Evolutionary conservation across 495 filamentous ascomycete species (phyloP).

Genomic region (Aspergillus ellipticus): DNA sequence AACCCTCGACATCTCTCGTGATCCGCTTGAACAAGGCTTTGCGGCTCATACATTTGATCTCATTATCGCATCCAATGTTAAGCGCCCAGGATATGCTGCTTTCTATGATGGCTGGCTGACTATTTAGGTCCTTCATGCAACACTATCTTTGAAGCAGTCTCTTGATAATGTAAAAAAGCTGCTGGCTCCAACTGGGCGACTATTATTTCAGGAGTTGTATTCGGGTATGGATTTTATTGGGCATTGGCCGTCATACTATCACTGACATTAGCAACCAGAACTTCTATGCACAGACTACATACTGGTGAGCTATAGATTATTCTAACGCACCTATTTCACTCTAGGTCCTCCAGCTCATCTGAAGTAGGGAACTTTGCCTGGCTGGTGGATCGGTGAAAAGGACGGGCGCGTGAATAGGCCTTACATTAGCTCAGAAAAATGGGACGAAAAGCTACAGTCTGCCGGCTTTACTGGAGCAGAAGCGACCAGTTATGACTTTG

Average conservation of each 20-base stretch:
- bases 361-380: slow-evolving; percentile 16
- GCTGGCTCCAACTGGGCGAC: slow-evolving; percentile 17
- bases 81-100: slow-evolving; percentile 8
- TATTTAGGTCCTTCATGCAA: slow-evolving; percentile 46
- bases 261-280: background rate
- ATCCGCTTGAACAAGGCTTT: slow-evolving; percentile 47
- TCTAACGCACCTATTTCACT: background rate
- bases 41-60: slow-evolving; percentile 44
- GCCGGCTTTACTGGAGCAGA: background rate
- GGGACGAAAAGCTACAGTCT: background rate
- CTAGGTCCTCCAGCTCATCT: background rate
- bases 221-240: slow-evolving; percentile 4
- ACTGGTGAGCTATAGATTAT: background rate
- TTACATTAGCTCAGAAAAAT: background rate
- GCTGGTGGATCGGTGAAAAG: slow-evolving; percentile 23
- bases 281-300: background rate
- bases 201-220: slow-evolving; percentile 24
- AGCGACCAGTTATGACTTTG: background rate
- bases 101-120: slow-evolving; percentile 17
- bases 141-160: slow-evolving; percentile 29
- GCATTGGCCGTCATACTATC: background rate
- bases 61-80: slow-evolving; percentile 47
- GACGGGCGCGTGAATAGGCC: background rate
- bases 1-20: slow-evolving; percentile 42
- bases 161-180: slow-evolving; percentile 37